These are phyloP conservation scores for Mycosphaerella sp. DNA, from an alignment of 2,329 filamentous ascomycete species.

Conservation along the genomic window DNA sequence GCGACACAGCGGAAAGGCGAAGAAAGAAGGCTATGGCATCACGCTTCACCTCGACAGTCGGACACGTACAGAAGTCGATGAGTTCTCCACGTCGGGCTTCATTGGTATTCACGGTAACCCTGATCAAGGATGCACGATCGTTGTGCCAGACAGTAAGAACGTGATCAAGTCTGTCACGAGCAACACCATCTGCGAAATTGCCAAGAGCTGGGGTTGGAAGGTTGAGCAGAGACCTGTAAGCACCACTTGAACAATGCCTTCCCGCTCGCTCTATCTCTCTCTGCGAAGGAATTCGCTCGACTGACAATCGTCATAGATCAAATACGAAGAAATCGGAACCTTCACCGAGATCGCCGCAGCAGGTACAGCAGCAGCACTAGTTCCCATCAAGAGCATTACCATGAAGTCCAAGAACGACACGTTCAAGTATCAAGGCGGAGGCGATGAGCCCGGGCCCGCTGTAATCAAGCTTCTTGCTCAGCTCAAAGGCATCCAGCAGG, in stretches of 20 bases:
- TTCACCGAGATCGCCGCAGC: slow-evolving; percentile 84
- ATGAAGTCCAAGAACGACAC: slow-evolving; percentile 54
- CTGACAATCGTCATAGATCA: slow-evolving; percentile 47
- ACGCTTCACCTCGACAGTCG: slow-evolving; percentile 88
- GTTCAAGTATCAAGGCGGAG: slow-evolving; percentile 50
- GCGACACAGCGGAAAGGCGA: slow-evolving; percentile 76
- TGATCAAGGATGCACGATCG: slow-evolving; percentile 57
- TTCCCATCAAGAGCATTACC: slow-evolving; percentile 87
- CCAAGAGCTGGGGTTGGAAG: slow-evolving; percentile 70
- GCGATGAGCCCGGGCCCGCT: slow-evolving; percentile 66
- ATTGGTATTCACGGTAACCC: slow-evolving; percentile 63
- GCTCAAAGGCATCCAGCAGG: slow-evolving; percentile 79
- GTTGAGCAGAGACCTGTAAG: slow-evolving; percentile 67
- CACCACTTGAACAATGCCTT: slow-evolving; percentile 6
- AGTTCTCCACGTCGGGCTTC: slow-evolving; percentile 93
- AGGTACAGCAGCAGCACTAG: slow-evolving; percentile 83
- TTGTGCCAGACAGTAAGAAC: slow-evolving; percentile 80
- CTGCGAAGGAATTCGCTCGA: neutral
- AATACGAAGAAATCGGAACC: slow-evolving; percentile 54
- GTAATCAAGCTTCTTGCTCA: slow-evolving; percentile 66
- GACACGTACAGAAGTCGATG: slow-evolving; percentile 78
- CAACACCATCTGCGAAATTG: slow-evolving; percentile 71
- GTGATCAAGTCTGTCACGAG: slow-evolving; percentile 85
- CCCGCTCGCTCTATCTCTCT: neutral
- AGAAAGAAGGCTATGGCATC: slow-evolving; percentile 78